phyloP scores from a whole-genome alignment of 2,329 filamentous ascomycete genomes.

The Chrysoporthe puriensis region DNA sequence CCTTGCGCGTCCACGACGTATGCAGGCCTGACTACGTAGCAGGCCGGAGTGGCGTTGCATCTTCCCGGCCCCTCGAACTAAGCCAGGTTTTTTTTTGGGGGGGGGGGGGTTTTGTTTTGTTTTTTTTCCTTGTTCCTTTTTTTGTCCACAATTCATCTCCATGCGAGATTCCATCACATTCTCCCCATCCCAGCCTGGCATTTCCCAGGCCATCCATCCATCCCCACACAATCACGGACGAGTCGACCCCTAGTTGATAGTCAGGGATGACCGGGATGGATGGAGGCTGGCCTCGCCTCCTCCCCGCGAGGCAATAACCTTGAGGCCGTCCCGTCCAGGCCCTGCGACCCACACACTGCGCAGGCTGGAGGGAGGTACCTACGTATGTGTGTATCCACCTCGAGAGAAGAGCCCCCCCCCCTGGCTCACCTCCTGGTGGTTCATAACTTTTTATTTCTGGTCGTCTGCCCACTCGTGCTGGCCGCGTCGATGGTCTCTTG shows the following conservation, averaged over 20 bases:
- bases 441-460: constrained; percentile 11
- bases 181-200: not conserved
- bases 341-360: not conserved
- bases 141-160: constrained; percentile 17
- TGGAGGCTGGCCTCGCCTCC: constrained; percentile 9
- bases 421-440: constrained; percentile 9
- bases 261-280: constrained; percentile 27
- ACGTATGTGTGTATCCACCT: constrained; percentile 3
- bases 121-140: not conserved
- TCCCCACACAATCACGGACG: constrained; percentile 4
- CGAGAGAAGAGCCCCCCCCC: constrained; percentile 14
- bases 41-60: not conserved
- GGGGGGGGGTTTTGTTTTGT: not conserved
- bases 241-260: constrained; percentile 20
- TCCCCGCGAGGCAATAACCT: constrained; percentile 21
- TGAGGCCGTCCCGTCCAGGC: constrained; percentile 12
- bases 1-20: not conserved
- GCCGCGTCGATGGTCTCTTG: not conserved
- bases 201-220: not conserved
- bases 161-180: constrained; percentile 12
- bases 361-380: constrained; percentile 3
- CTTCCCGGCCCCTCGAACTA: not conserved
- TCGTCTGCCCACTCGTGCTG: constrained; percentile 9
- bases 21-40: not conserved
- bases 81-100: not conserved